These are phyloP conservation scores for Ceratocystis diversiconidia DNA, from an alignment of 2,329 filamentous ascomycete genomes.

Conservation along the genomic window DNA sequence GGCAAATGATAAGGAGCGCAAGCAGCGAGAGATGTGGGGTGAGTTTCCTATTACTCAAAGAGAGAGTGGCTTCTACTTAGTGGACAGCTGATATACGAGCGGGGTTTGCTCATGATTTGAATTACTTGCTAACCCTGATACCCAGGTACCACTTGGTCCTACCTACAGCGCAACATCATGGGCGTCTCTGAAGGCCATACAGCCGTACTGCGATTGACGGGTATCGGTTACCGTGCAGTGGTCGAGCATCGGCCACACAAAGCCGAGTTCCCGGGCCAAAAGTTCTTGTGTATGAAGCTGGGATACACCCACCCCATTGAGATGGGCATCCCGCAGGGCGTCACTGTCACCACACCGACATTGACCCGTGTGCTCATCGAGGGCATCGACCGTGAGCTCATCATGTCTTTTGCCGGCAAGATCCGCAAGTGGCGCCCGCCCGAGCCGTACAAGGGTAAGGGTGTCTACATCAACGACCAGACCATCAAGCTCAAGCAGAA, in stretches of 20 bases:
- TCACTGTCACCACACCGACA: slow-evolving; percentile 76
- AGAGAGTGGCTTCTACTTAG: background rate
- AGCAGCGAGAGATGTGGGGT: slow-evolving; percentile 97
- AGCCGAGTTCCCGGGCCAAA: slow-evolving; percentile 63
- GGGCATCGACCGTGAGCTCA: slow-evolving; percentile 68
- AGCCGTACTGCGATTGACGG: slow-evolving; percentile 80
- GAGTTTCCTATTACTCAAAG: slow-evolving; percentile 20
- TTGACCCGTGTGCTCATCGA: slow-evolving; percentile 85
- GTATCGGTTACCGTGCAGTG: slow-evolving; percentile 88
- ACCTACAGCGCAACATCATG: slow-evolving; percentile 78
- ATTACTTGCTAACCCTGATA: background rate
- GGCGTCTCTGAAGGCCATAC: slow-evolving; percentile 95
- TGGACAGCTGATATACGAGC: background rate
- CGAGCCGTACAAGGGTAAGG: slow-evolving; percentile 98
- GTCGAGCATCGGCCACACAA: slow-evolving; percentile 62
- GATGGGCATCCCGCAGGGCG: slow-evolving; percentile 64
- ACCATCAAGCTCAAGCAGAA: slow-evolving; percentile 97
- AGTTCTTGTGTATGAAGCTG: slow-evolving; percentile 86
- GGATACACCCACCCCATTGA: slow-evolving; percentile 95
- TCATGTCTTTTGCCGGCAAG: slow-evolving; percentile 81
- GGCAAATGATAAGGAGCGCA: slow-evolving; percentile 49
- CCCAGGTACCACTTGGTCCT: slow-evolving; percentile 74
- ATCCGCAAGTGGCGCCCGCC: slow-evolving; percentile 81
- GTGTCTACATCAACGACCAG: slow-evolving; percentile 94
- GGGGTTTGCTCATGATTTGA: background rate